A percentile compares a stretch with the other conserved stretches of the same genome.
phyloP scores from a whole-genome alignment of 306 rosid genomes.

The Cucumis cinereus region DNA sequence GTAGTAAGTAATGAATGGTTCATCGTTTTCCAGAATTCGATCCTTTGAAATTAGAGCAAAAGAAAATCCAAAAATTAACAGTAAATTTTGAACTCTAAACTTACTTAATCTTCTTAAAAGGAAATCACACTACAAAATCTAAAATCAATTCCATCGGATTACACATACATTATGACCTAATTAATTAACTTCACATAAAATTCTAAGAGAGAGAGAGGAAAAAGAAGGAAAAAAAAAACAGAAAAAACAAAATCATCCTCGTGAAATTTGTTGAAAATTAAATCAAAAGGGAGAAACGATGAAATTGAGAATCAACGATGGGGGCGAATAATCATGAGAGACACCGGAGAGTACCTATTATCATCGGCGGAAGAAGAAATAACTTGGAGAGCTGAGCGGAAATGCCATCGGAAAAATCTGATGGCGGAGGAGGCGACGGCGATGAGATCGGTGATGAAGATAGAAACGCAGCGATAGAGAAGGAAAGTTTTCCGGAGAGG shows the following conservation, averaged over 20 bases:
- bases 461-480: constrained; percentile 20
- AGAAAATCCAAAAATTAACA: too few relatives aligned
- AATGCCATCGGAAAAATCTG: constrained; percentile 24
- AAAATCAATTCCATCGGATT: neutral
- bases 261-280: neutral
- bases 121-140: neutral
- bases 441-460: constrained; percentile 19
- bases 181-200: neutral
- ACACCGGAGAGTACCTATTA: constrained; percentile 29
- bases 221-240: neutral
- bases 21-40: too few relatives aligned
- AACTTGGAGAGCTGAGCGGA: constrained; percentile 15
- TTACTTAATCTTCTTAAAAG: neutral
- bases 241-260: neutral
- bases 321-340: constrained; percentile 38
- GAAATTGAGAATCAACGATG: constrained; percentile 24
- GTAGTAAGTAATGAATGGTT: too few relatives aligned
- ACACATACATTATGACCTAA: neutral
- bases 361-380: constrained; percentile 16
- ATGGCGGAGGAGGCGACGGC: constrained; percentile 28
- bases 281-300: neutral
- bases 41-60: too few relatives aligned
- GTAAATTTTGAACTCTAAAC: neutral
- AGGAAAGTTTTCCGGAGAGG: constrained; percentile 39
- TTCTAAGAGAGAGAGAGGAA: neutral